A percentile compares a stretch with the other conserved stretches of the same genome.
These are phyloP conservation scores for Mercurialis annua DNA, from an alignment of 345 rosid species.

Conservation along the genomic window DNA sequence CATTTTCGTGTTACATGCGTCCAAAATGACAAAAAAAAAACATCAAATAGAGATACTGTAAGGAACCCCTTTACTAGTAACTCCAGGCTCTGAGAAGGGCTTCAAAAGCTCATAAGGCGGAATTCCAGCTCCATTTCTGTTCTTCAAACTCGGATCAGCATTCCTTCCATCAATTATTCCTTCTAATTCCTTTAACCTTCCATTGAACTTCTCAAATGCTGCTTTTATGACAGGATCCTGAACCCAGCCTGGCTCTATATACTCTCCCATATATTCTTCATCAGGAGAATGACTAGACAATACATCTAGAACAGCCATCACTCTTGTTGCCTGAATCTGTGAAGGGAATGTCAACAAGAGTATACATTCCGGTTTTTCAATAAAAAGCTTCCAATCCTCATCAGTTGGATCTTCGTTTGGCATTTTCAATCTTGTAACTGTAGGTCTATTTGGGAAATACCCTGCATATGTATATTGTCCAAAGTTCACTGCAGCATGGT, in stretches of 20 bases:
- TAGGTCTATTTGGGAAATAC: conserved; percentile 49
- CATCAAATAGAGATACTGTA: conserved; percentile 31
- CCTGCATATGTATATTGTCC: conserved; percentile 51
- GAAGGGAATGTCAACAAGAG: conserved; percentile 43
- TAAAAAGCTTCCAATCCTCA: conserved; percentile 33
- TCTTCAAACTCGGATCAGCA: conserved; percentile 6
- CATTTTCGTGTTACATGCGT: too few relatives aligned
- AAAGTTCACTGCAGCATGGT: conserved; percentile 53
- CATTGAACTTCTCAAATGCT: conserved; percentile 29
- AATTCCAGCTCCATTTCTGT: conserved; percentile 30
- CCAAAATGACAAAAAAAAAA: too few relatives aligned
- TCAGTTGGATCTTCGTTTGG: conserved; percentile 38
- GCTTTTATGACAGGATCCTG: conserved; percentile 25
- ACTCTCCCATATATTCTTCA: conserved; percentile 27
- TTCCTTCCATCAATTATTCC: conserved; percentile 28
- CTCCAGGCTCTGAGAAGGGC: conserved; percentile 26
- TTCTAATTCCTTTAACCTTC: conserved; percentile 21
- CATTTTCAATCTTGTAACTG: conserved; percentile 42
- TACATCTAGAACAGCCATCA: conserved; percentile 21
- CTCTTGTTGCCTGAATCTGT: conserved; percentile 41
- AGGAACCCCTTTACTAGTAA: conserved; percentile 28
- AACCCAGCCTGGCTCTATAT: conserved; percentile 22
- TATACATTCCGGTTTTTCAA: conserved; percentile 30
- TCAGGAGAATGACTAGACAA: conserved; percentile 29
- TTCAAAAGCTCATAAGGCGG: conserved; percentile 25